phyloP scores from a whole-genome alignment of 2,329 filamentous ascomycete genomes.

The Myriangium duriaei region DNA sequence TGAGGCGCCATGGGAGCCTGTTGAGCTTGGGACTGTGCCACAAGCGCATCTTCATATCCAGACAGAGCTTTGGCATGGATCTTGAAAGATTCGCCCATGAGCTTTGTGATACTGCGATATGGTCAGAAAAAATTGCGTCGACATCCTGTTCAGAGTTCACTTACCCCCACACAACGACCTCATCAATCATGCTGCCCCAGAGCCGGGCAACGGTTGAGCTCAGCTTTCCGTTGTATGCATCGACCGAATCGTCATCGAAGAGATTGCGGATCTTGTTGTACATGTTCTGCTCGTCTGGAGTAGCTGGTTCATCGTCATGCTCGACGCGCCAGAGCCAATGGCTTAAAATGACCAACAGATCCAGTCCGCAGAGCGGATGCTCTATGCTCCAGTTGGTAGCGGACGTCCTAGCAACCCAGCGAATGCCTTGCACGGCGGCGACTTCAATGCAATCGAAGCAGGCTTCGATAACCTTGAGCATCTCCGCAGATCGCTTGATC shows the following conservation, averaged over 20 bases:
- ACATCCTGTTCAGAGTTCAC: slow-evolving; percentile 29
- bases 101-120: slow-evolving; percentile 61
- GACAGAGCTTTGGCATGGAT: slow-evolving; percentile 88
- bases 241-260: slow-evolving; percentile 81
- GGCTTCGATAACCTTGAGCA: slow-evolving; percentile 97
- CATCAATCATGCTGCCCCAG: slow-evolving; percentile 96
- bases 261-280: slow-evolving; percentile 84
- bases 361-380: slow-evolving; percentile 89
- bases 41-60: slow-evolving; percentile 76
- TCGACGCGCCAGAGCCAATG: slow-evolving; percentile 98
- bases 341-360: slow-evolving; percentile 94
- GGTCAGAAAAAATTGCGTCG: slow-evolving; percentile 31
- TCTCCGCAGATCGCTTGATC: slow-evolving; percentile 88
- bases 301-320: slow-evolving; percentile 89
- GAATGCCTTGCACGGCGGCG: slow-evolving; percentile 82
- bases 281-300: slow-evolving; percentile 73
- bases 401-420: slow-evolving; percentile 95
- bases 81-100: slow-evolving; percentile 97
- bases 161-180: slow-evolving; percentile 99
- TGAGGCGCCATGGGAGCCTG: slow-evolving; percentile 29
- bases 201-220: slow-evolving; percentile 91
- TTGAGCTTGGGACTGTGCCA: slow-evolving; percentile 31
- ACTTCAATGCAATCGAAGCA: slow-evolving; percentile 98
- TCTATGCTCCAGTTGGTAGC: slow-evolving; percentile 99
- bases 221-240: slow-evolving; percentile 67